These are phyloP conservation scores for Mitragyna speciosa DNA, from an alignment of 257 asterid species.

Conservation along the genomic window DNA sequence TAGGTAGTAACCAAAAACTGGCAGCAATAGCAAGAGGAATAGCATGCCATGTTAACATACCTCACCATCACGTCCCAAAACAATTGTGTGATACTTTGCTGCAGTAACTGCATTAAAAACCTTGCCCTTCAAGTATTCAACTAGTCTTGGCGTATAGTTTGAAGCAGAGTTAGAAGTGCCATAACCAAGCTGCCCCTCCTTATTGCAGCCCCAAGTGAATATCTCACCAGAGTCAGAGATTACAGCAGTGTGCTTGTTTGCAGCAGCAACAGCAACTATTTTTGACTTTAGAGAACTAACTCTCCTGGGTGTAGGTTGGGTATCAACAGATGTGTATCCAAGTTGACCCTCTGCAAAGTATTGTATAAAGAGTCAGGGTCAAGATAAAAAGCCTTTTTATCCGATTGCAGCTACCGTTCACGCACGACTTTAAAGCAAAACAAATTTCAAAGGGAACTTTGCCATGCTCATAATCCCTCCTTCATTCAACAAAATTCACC, in stretches of 20 bases:
- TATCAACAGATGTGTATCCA: conserved; percentile 96
- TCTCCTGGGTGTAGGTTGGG: conserved; percentile 95
- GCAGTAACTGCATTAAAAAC: conserved; percentile 69
- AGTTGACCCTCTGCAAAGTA: conserved; percentile 91
- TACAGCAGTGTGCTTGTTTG: conserved; percentile 95
- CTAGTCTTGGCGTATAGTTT: conserved; percentile 87
- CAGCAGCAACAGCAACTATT: conserved; percentile 89
- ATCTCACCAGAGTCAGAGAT: conserved; percentile 89
- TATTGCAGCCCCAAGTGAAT: conserved; percentile 99
- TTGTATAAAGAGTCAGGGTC: conserved; percentile 8
- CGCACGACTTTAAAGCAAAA: neutral
- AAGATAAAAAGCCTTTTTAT: neutral
- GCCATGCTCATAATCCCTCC: neutral
- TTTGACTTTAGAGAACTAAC: conserved; percentile 78
- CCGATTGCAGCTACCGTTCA: neutral
- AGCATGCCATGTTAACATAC: conserved; percentile 34
- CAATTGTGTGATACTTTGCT: conserved; percentile 92
- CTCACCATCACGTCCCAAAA: conserved; percentile 95
- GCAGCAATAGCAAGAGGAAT: neutral
- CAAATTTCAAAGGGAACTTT: neutral
- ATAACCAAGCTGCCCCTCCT: conserved; percentile 98
- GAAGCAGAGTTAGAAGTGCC: conserved; percentile 98
- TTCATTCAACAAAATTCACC: neutral
- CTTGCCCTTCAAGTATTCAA: conserved; percentile 91
- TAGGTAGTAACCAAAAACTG: neutral